Conservation (phyloP, 805 yeast species). For the Saturnispora zaruensis region DNA sequence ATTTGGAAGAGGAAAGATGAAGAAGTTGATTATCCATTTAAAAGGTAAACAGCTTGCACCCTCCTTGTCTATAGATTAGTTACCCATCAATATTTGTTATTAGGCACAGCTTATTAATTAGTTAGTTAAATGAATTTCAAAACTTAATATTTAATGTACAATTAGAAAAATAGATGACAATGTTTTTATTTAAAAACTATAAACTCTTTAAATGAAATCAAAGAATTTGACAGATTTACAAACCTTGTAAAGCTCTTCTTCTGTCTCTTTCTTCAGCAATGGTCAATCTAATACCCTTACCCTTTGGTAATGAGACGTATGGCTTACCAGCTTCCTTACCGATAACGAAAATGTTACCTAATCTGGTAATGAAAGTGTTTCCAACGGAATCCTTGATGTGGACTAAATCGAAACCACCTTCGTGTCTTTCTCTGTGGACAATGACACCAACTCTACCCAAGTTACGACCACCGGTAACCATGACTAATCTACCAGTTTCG, state of each 20-base stretch:
- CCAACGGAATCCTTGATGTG: constrained; percentile 94
- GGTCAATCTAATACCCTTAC: constrained; percentile 95
- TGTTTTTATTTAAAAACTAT: not conserved
- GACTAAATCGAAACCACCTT: constrained; percentile 96
- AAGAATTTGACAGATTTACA: constrained; percentile 26
- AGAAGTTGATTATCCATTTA: constrained; percentile 79
- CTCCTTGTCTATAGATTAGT: not conserved
- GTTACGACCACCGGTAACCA: constrained; percentile 97
- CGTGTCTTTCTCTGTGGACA: constrained; percentile 94
- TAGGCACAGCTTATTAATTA: not conserved
- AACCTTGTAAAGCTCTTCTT: constrained; percentile 79
- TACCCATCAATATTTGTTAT: not conserved
- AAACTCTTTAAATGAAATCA: constrained; percentile 1
- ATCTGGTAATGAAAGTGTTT: constrained; percentile 93
- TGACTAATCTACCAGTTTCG: constrained; percentile 85
- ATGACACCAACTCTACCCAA: constrained; percentile 97
- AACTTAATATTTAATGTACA: constrained; percentile 5
- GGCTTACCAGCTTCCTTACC: constrained; percentile 91
- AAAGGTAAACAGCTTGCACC: constrained; percentile 21
- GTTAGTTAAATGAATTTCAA: not conserved
- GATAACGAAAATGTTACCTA: constrained; percentile 84
- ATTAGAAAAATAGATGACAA: constrained; percentile 3
- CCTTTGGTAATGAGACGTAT: constrained; percentile 92
- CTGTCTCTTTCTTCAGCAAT: constrained; percentile 98
- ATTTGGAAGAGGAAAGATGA: constrained; percentile 87